These are phyloP conservation scores for Penicillium bovifimosum DNA, from an alignment of 495 filamentous ascomycete genomes.

Conservation along the genomic window DNA sequence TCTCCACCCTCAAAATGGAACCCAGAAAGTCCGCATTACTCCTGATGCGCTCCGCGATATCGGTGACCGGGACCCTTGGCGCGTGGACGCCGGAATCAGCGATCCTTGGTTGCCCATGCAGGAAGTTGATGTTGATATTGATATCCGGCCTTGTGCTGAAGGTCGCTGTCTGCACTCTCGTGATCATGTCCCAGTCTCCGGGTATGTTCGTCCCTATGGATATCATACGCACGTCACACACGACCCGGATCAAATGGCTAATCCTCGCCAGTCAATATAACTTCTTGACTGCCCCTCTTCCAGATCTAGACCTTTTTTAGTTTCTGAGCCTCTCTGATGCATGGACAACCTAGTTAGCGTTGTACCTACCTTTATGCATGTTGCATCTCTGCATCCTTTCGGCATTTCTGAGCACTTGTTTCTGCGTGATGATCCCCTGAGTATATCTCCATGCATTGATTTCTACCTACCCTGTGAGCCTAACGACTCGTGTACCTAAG, in stretches of 20 bases:
- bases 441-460: not conserved
- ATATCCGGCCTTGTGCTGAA: constrained; percentile 23
- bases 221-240: not conserved
- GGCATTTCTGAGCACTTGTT: not conserved
- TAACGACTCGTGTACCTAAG: not conserved
- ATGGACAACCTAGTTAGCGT: not conserved
- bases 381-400: not conserved
- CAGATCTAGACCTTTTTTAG: not conserved
- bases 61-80: constrained; percentile 21
- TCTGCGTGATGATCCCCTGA: not conserved
- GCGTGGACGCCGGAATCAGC: not conserved
- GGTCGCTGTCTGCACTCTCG: constrained; percentile 17
- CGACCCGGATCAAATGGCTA: not conserved
- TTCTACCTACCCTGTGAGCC: no score
- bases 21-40: constrained; percentile 7
- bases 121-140: constrained; percentile 23
- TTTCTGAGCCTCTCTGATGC: not conserved
- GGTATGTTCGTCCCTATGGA: not conserved
- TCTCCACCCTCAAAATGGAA: not conserved
- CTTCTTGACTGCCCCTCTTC: not conserved
- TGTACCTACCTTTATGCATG: not conserved
- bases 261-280: not conserved
- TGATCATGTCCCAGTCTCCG: not conserved
- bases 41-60: constrained; percentile 10
- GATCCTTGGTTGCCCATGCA: constrained; percentile 27